These are phyloP conservation scores for Volvariella surrecta DNA, from an alignment of 1,284 basidiomycete genomes.

Conservation along the genomic window DNA sequence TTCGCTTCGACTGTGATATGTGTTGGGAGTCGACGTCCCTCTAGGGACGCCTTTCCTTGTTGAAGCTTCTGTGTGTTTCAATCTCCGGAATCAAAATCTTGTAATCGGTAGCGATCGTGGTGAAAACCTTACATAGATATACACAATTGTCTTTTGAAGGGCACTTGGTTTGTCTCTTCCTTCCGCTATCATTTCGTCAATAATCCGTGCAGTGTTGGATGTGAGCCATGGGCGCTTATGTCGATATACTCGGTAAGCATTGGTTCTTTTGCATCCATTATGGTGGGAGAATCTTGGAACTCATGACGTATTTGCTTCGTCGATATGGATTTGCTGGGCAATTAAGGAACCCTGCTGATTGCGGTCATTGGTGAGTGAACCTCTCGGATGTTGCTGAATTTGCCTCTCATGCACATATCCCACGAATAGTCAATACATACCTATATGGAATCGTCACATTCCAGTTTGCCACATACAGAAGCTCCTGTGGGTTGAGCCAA, in stretches of 20 bases:
- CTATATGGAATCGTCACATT: conserved; percentile 20
- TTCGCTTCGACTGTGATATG: too few species aligned
- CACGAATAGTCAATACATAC: conserved; percentile 21
- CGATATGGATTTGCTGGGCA: background rate
- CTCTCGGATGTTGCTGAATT: background rate
- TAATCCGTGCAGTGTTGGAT: background rate
- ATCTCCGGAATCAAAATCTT: too few species aligned
- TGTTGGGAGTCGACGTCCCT: too few species aligned
- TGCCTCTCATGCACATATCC: too few species aligned
- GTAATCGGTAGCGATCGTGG: too few species aligned
- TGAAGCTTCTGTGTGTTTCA: too few species aligned
- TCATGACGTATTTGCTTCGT: background rate
- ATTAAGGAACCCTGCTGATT: background rate
- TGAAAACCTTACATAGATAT: too few species aligned
- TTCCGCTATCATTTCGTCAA: background rate
- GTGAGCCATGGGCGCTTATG: conserved; percentile 1
- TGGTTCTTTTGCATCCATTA: too few species aligned
- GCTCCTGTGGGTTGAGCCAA: conserved; percentile 10
- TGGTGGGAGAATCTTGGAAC: too few species aligned
- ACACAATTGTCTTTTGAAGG: background rate
- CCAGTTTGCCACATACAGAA: conserved; percentile 16
- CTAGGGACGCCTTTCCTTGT: too few species aligned
- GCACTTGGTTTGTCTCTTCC: background rate
- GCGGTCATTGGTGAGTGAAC: background rate
- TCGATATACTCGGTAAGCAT: background rate